Evolutionary conservation across 257 asterid genomes (phyloP).

Genomic region (Cynanchum wilfordii): DNA sequence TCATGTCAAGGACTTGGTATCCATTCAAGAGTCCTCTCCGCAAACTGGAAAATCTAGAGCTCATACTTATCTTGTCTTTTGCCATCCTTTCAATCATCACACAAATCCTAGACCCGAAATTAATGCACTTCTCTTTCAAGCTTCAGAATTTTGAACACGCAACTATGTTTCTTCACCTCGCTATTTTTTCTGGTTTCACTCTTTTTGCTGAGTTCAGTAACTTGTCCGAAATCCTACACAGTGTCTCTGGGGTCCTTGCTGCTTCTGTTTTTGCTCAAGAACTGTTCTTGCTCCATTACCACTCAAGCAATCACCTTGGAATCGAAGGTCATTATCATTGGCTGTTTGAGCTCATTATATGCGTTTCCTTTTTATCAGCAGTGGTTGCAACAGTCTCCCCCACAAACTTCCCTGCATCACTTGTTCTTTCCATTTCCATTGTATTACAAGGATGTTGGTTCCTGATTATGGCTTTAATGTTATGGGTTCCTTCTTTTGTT

Average conservation of each 20-base stretch:
- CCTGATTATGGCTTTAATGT: conserved; percentile 63
- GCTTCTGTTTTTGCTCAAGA: conserved; percentile 64
- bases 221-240: conserved; percentile 33
- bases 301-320: conserved; percentile 72
- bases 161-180: conserved; percentile 60
- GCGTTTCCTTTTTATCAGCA: conserved; percentile 50
- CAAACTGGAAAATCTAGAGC: conserved; percentile 46
- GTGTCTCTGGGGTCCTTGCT: conserved; percentile 57
- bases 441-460: conserved; percentile 84
- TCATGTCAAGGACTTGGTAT: conserved; percentile 58
- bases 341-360: conserved; percentile 70
- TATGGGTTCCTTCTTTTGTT: conserved; percentile 55
- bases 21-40: conserved; percentile 39
- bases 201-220: conserved; percentile 44
- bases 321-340: conserved; percentile 89
- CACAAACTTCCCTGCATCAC: conserved; percentile 54
- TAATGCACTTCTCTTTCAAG: conserved; percentile 45
- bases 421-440: conserved; percentile 53
- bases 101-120: conserved; percentile 48
- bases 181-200: conserved; percentile 51
- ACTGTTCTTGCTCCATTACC: conserved; percentile 76
- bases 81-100: conserved; percentile 46
- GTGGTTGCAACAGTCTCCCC: conserved; percentile 38
- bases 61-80: conserved; percentile 47
- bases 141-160: conserved; percentile 61